These are phyloP conservation scores for Claviceps quebecensis DNA, from an alignment of 2,329 filamentous ascomycete species.

Conservation along the genomic window DNA sequence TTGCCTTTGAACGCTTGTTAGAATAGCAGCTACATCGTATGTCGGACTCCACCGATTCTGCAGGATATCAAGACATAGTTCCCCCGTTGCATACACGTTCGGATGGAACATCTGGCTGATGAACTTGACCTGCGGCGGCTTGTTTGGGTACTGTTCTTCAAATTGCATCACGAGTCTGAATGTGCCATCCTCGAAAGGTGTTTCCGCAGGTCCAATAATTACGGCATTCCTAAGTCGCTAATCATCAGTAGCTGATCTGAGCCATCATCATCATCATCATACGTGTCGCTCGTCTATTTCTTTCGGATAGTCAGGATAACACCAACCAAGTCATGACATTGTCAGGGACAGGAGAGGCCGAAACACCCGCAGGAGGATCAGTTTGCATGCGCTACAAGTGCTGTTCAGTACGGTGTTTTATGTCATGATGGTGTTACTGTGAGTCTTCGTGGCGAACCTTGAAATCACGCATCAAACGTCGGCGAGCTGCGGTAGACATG, in stretches of 20 bases:
- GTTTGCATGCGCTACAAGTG: constrained; percentile 83
- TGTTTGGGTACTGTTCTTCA: constrained; percentile 97
- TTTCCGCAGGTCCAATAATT: constrained; percentile 93
- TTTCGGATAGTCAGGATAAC: constrained; percentile 1
- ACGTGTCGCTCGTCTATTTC: background rate
- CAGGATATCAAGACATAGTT: constrained; percentile 89
- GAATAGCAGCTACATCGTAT: constrained; percentile 91
- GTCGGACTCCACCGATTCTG: constrained; percentile 98
- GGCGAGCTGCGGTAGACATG: constrained; percentile 83
- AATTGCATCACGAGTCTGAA: constrained; percentile 98
- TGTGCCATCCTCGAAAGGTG: constrained; percentile 94
- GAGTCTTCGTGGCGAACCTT: constrained; percentile 49
- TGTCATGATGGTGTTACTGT: background rate
- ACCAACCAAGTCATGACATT: constrained; percentile 92
- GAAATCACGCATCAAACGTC: constrained; percentile 97
- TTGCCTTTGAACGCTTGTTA: constrained; percentile 95
- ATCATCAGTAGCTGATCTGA: constrained; percentile 8
- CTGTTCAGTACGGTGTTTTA: background rate
- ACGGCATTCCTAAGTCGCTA: constrained; percentile 69
- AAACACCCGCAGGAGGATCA: constrained; percentile 91
- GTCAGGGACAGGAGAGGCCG: constrained; percentile 86
- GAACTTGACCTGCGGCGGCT: constrained; percentile 94
- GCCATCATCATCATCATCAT: background rate
- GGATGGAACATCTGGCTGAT: constrained; percentile 99
- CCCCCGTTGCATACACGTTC: constrained; percentile 93